Percentiles rank a stretch among this genome's conserved stretches.
phyloP scores from a whole-genome alignment of 2,329 filamentous ascomycete species.

The Purpureocillium lavendulum region DNA sequence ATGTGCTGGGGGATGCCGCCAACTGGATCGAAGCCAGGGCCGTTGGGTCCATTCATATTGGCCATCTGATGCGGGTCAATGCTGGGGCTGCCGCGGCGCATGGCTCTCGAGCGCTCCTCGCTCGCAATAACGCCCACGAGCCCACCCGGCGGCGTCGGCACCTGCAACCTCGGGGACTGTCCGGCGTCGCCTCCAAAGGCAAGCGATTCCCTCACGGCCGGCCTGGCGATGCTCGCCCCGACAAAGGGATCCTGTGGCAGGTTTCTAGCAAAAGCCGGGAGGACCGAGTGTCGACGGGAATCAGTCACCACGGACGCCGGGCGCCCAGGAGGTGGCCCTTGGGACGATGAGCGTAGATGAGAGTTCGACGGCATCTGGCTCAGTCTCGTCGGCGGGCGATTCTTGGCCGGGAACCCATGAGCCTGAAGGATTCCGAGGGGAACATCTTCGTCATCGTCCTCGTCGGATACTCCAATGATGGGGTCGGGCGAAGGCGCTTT shows the following conservation, averaged over 20 bases:
- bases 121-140: slow-evolving; percentile 81
- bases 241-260: slow-evolving; percentile 80
- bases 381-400: slow-evolving; percentile 63
- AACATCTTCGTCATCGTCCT: slow-evolving; percentile 86
- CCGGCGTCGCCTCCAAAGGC: slow-evolving; percentile 52
- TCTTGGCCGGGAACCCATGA: slow-evolving; percentile 78
- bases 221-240: slow-evolving; percentile 67
- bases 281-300: slow-evolving; percentile 29
- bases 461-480: slow-evolving; percentile 51
- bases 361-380: slow-evolving; percentile 49
- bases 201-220: slow-evolving; percentile 65
- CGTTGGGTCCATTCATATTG: slow-evolving; percentile 26
- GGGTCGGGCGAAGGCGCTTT: slow-evolving; percentile 27
- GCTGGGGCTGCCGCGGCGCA: slow-evolving; percentile 72
- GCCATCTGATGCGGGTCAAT: slow-evolving; percentile 38
- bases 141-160: slow-evolving; percentile 57
- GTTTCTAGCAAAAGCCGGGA: slow-evolving; percentile 77
- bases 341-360: slow-evolving; percentile 54
- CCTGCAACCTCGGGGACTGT: slow-evolving; percentile 22
- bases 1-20: slow-evolving; percentile 36
- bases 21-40: slow-evolving; percentile 37
- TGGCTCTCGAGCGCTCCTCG: slow-evolving; percentile 71
- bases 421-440: slow-evolving; percentile 80
- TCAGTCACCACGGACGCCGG: slow-evolving; percentile 39
- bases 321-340: slow-evolving; percentile 35